A percentile compares a stretch with the other conserved stretches of the same genome.
Evolutionary conservation across 768 basidiomycete genomes (phyloP).

Genomic region (Boletus bicolor): DNA sequence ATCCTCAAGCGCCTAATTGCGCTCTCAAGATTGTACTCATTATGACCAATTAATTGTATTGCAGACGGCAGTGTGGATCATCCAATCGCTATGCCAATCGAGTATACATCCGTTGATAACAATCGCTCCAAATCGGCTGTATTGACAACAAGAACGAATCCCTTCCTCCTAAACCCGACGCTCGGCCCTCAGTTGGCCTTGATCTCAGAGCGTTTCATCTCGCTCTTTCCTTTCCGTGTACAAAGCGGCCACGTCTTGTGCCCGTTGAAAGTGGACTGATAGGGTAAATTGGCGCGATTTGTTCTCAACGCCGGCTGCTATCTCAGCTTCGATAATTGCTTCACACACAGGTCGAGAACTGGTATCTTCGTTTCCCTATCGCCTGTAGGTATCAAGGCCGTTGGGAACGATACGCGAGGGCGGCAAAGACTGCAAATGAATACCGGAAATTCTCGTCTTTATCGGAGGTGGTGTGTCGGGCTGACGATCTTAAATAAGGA

Average conservation of each 20-base stretch:
- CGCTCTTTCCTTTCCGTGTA: neutral
- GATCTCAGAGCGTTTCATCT: conserved; percentile 9
- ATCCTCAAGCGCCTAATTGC: no score
- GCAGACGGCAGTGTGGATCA: neutral
- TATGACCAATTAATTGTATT: neutral
- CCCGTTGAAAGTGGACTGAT: neutral
- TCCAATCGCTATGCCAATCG: neutral
- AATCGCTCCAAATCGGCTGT: neutral
- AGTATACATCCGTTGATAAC: neutral
- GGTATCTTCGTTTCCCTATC: neutral
- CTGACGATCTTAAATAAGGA: neutral
- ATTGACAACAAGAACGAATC: neutral
- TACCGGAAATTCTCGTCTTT: neutral
- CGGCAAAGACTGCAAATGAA: neutral
- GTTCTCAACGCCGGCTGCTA: neutral
- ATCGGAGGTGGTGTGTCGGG: neutral
- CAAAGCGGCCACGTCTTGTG: neutral
- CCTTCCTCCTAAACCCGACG: neutral
- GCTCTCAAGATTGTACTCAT: neutral
- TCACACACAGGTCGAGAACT: conserved; percentile 6
- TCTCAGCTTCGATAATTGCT: neutral
- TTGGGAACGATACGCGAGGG: neutral
- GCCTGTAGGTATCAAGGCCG: neutral
- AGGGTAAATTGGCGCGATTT: neutral
- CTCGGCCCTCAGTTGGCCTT: neutral